Base-by-base conservation (phyloP, 2,329 filamentous ascomycete species). In the Penicillium freii region DNA sequence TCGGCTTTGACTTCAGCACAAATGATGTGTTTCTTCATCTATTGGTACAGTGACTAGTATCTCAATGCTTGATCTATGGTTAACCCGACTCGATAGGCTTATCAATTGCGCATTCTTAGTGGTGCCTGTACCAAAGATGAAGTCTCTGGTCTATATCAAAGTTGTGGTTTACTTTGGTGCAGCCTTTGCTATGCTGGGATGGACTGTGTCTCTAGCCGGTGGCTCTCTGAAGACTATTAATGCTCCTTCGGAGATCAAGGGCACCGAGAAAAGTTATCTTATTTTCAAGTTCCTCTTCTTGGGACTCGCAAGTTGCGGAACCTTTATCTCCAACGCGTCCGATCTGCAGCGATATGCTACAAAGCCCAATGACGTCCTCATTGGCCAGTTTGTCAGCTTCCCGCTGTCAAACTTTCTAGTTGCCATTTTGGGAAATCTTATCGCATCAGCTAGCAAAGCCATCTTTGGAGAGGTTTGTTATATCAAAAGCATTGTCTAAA, bases 311-410 rank as follows among this genome's bases (percentile, higher is more conserved):
- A 61, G 55, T 34, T 63, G 61, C 7, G 65, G 57, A 15, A 67
- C 65, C 1, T 67, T 66, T 27, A 62, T 66, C n/a, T 73, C 68
- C 39, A 78, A 77, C 58, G 75, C 75, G 4, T 72, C 76, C 0
- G 77, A 80, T 62, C 75, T 79, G 44, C 77, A 78, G 57, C 69
- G 78, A 17, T 80, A 80, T 60, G 73, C 78, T 0, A 63, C 52
- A 0, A 73, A 71, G 42, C 73, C 75, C 1, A 73, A 71, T 10
- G 77, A 80, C 58, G 73, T 76, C 1, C 68, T 80, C 19, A 31
- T 73, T 5, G 77, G 75, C 1, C 75, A 80, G 51, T 9, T 78
- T 3, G 38, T 79, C 21, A 73, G 76, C 21, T 78, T 78, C 52
- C 77, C 77, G 0, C 15, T 78, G 0, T 67, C 76, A 2, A 77